Percentiles rank a stretch among this genome's conserved stretches.
Evolutionary conservation across 192 early-diverging fungal genomes (phyloP).

Genomic region (Coemansia sp.): DNA sequence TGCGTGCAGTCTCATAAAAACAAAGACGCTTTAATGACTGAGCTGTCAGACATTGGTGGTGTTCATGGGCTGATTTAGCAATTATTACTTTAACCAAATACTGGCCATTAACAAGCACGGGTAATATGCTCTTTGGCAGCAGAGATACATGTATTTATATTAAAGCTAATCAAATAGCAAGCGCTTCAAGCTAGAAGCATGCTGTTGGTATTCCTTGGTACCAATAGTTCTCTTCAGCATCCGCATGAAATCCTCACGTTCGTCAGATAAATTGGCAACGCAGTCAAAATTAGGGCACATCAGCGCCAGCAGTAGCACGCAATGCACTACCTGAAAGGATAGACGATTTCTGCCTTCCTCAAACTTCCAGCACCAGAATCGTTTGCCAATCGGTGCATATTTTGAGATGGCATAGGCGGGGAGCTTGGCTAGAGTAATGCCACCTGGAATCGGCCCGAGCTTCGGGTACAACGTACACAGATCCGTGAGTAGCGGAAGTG

Average conservation of each 20-base stretch:
- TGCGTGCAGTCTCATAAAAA: too few species aligned
- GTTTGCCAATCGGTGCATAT: not conserved
- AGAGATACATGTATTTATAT: too few species aligned
- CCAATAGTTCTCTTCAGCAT: not conserved
- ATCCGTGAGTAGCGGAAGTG: not conserved
- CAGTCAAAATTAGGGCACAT: not conserved
- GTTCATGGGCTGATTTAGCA: too few species aligned
- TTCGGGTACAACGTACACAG: not conserved
- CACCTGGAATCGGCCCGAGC: not conserved
- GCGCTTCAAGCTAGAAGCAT: too few species aligned
- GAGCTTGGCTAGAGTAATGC: not conserved
- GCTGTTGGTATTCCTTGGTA: not conserved
- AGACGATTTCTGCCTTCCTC: not conserved
- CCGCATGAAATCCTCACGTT: not conserved
- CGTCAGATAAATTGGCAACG: not conserved
- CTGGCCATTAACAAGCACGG: too few species aligned
- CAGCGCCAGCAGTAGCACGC: not conserved
- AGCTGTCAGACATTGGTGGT: too few species aligned
- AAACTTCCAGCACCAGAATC: not conserved
- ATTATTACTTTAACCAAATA: too few species aligned
- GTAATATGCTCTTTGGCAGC: too few species aligned
- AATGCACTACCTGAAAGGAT: not conserved
- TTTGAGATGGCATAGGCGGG: not conserved
- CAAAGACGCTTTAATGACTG: too few species aligned
- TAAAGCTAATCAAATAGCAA: too few species aligned